Percentiles rank a stretch among this genome's conserved stretches.
Evolutionary conservation across 2,329 filamentous ascomycete species (phyloP).

Genomic region (Trichoderma arundinaceum): DNA sequence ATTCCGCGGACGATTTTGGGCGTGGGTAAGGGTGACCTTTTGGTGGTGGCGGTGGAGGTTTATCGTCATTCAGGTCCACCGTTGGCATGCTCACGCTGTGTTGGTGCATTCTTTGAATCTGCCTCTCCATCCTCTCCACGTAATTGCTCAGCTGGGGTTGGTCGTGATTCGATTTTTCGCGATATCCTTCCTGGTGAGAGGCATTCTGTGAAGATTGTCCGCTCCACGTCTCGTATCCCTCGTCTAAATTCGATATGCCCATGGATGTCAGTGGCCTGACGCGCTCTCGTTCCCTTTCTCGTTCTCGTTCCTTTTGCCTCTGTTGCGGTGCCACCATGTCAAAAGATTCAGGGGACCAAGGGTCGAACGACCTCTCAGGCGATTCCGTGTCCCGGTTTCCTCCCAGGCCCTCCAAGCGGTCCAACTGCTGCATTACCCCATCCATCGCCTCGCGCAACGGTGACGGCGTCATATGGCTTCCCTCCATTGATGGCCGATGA

Average conservation of each 20-base stretch:
- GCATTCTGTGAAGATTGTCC: slow-evolving; percentile 58
- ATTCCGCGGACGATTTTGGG: slow-evolving; percentile 64
- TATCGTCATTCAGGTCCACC: slow-evolving; percentile 54
- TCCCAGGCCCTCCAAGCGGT: slow-evolving; percentile 69
- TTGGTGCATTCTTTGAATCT: slow-evolving; percentile 73
- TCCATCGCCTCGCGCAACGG: slow-evolving; percentile 95
- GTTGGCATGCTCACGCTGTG: slow-evolving; percentile 54
- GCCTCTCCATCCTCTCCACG: slow-evolving; percentile 88
- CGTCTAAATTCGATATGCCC: slow-evolving; percentile 67
- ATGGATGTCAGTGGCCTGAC: slow-evolving; percentile 71
- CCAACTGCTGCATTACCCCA: slow-evolving; percentile 92
- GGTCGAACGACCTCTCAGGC: slow-evolving; percentile 65
- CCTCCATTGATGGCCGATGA: slow-evolving; percentile 69
- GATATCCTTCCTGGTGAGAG: slow-evolving; percentile 49
- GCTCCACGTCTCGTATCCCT: slow-evolving; percentile 65
- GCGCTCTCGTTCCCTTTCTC: slow-evolving; percentile 39
- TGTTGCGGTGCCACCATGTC: slow-evolving; percentile 54
- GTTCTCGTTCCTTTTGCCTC: slow-evolving; percentile 12
- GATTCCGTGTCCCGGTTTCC: slow-evolving; percentile 62
- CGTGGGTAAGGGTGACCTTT: slow-evolving; percentile 59
- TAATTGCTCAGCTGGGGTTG: slow-evolving; percentile 82
- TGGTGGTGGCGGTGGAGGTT: slow-evolving; percentile 67
- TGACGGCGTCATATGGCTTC: slow-evolving; percentile 79
- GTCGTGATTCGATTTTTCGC: slow-evolving; percentile 55
- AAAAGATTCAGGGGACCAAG: slow-evolving; percentile 93